A percentile compares a stretch with the other conserved stretches of the same genome.
Conservation (phyloP, 2,329 filamentous ascomycete species). For the Trichoderma citrinoviride region DNA sequence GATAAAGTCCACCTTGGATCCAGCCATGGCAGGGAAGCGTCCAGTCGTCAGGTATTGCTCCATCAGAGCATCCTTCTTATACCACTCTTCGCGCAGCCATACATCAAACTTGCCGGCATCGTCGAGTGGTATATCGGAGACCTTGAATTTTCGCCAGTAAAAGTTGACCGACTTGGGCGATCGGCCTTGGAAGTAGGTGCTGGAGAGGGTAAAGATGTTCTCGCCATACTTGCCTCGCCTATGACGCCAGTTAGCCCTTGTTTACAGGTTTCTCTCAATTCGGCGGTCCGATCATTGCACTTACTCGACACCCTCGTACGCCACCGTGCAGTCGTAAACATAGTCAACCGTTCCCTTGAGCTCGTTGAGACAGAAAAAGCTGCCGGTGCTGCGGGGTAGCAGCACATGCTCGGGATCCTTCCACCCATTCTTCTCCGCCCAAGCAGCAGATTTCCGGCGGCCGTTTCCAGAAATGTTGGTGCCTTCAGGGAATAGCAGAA, state of each 20-base stretch:
- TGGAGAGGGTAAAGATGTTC: slow-evolving; percentile 79
- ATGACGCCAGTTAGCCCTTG: slow-evolving; percentile 16
- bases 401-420: slow-evolving; percentile 72
- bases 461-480: slow-evolving; percentile 76
- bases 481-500: slow-evolving; percentile 83
- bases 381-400: slow-evolving; percentile 75
- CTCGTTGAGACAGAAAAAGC: slow-evolving; percentile 75
- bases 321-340: slow-evolving; percentile 90
- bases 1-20: slow-evolving; percentile 47
- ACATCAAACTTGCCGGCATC: slow-evolving; percentile 71
- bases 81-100: slow-evolving; percentile 86
- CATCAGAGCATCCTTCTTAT: slow-evolving; percentile 85
- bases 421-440: slow-evolving; percentile 73
- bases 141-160: slow-evolving; percentile 84
- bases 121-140: slow-evolving; percentile 78
- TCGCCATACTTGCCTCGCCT: slow-evolving; percentile 84
- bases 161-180: slow-evolving; percentile 95
- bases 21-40: slow-evolving; percentile 71
- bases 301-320: slow-evolving; percentile 90
- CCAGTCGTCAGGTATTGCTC: slow-evolving; percentile 77
- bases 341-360: slow-evolving; percentile 73
- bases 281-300: slow-evolving; percentile 38
- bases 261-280: not conserved
- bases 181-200: slow-evolving; percentile 84
- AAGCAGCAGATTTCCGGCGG: slow-evolving; percentile 65